These are phyloP conservation scores for Paratinospora sagittata DNA, from an alignment of 164 flowering plant species.

Conservation along the genomic window DNA sequence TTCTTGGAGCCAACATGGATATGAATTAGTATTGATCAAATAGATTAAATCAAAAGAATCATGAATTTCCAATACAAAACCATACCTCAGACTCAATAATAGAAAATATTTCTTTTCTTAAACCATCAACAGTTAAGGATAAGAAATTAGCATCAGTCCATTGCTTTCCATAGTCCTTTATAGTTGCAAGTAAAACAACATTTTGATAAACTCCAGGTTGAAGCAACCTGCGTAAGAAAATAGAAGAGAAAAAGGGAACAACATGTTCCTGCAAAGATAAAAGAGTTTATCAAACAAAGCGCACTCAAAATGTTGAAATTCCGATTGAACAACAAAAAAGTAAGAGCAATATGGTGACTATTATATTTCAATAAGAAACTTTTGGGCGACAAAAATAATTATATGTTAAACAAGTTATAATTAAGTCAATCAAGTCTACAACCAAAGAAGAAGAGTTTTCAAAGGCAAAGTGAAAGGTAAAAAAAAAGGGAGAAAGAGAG, in stretches of 20 bases:
- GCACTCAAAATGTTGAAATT: neutral
- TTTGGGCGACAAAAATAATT: neutral
- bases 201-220: slow-evolving; percentile 66
- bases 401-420: too few species aligned
- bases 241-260: slow-evolving; percentile 63
- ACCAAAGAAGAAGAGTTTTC: too few species aligned
- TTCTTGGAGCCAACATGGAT: neutral
- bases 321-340: neutral
- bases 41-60: neutral
- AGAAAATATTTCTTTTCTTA: slow-evolving; percentile 65
- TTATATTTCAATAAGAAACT: neutral
- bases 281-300: neutral
- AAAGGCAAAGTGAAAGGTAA: too few species aligned
- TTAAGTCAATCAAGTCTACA: too few species aligned
- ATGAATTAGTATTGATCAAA: neutral
- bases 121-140: slow-evolving; percentile 54
- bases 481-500: too few species aligned
- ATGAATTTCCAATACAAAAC: slow-evolving; percentile 3
- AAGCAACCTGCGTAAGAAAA: slow-evolving; percentile 70
- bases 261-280: slow-evolving; percentile 54
- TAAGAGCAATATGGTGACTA: neutral
- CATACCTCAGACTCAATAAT: slow-evolving; percentile 73
- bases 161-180: slow-evolving; percentile 58
- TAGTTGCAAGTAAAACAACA: slow-evolving; percentile 49
- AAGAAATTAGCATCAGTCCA: slow-evolving; percentile 61